Evolutionary conservation across 1,284 basidiomycete genomes (phyloP).

Genomic region (Sphaerobolus stellatus): DNA sequence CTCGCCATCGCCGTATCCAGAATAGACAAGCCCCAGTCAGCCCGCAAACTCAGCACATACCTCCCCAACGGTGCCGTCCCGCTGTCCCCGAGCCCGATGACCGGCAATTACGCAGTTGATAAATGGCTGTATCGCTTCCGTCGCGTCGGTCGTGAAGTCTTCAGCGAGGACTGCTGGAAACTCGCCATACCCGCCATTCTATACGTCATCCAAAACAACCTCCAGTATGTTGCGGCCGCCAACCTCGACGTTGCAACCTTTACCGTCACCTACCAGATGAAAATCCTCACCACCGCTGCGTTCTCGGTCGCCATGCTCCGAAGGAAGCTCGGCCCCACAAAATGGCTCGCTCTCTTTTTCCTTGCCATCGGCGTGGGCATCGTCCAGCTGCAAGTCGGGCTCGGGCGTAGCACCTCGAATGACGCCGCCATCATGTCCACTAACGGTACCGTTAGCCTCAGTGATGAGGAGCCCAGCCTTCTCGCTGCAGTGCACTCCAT

Average conservation of each 20-base stretch:
- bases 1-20: conserved; percentile 59
- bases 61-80: neutral
- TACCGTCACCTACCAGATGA: conserved; percentile 54
- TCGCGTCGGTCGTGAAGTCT: conserved; percentile 25
- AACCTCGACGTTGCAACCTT: conserved; percentile 62
- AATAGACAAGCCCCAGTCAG: conserved; percentile 26
- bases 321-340: conserved; percentile 41
- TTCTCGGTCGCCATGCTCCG: conserved; percentile 54
- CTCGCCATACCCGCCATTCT: conserved; percentile 59
- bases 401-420: neutral
- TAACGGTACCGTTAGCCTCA: neutral
- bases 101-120: neutral
- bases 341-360: conserved; percentile 52
- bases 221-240: conserved; percentile 58
- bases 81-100: neutral
- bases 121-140: conserved; percentile 33
- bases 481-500: conserved; percentile 25
- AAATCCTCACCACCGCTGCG: conserved; percentile 60
- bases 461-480: neutral
- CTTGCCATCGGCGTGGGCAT: conserved; percentile 57
- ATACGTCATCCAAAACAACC: conserved; percentile 59
- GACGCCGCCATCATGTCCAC: neutral
- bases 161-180: conserved; percentile 56
- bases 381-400: conserved; percentile 49
- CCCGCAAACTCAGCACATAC: conserved; percentile 25